phyloP scores from a whole-genome alignment of 306 rosid species.

The Cicer cuneatum region DNA sequence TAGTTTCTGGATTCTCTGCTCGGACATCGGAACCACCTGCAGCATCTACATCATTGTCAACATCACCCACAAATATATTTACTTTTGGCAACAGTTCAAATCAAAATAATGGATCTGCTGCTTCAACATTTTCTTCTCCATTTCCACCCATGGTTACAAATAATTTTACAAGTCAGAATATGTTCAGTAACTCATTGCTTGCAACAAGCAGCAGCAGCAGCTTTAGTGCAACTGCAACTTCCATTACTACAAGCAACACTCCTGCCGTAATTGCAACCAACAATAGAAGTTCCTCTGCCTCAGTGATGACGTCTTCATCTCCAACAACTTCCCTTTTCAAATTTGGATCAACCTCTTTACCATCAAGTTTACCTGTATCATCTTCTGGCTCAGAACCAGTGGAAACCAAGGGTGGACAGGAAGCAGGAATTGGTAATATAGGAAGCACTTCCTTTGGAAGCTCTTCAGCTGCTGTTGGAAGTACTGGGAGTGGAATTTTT shows the following conservation, averaged over 20 bases:
- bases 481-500: slow-evolving; percentile 56
- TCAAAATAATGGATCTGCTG: slow-evolving; percentile 55
- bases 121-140: slow-evolving; percentile 48
- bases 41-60: slow-evolving; percentile 47
- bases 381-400: slow-evolving; percentile 49
- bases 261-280: slow-evolving; percentile 42
- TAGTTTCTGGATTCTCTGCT: slow-evolving; percentile 47
- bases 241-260: slow-evolving; percentile 42
- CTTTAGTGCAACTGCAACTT: slow-evolving; percentile 12
- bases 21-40: slow-evolving; percentile 56
- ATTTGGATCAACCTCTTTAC: slow-evolving; percentile 49
- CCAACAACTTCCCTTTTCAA: slow-evolving; percentile 54
- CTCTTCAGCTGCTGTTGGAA: slow-evolving; percentile 48
- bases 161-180: slow-evolving; percentile 53
- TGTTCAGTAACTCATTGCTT: slow-evolving; percentile 47
- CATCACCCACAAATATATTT: slow-evolving; percentile 49
- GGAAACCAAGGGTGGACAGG: slow-evolving; percentile 56
- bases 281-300: slow-evolving; percentile 44
- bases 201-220: slow-evolving; percentile 39
- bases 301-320: slow-evolving; percentile 47
- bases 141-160: slow-evolving; percentile 41
- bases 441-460: slow-evolving; percentile 49
- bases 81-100: slow-evolving; percentile 49
- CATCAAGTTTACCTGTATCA: slow-evolving; percentile 47
- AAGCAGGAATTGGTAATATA: slow-evolving; percentile 45